Conservation (phyloP, 768 basidiomycete species). For the Panus rudis region DNA sequence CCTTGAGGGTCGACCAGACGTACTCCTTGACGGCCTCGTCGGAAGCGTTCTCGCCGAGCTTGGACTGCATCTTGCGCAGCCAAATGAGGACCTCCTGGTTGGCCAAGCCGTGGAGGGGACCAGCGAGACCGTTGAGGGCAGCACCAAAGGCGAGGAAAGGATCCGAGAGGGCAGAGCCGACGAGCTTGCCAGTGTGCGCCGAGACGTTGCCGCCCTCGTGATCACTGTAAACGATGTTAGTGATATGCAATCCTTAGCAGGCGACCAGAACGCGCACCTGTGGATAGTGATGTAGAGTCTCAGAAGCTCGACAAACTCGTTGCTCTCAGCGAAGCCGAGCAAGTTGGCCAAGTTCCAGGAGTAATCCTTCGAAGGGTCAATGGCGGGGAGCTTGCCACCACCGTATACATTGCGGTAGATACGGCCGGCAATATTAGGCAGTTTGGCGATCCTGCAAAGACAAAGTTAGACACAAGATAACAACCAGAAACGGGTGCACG, state of each 20-base stretch:
- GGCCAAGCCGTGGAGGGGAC: conserved; percentile 92
- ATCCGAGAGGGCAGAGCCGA: conserved; percentile 93
- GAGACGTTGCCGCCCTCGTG: conserved; percentile 99
- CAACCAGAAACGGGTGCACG: conserved; percentile 5
- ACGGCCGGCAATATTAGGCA: conserved; percentile 92
- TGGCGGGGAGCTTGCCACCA: conserved; percentile 78
- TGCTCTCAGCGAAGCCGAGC: conserved; percentile 86
- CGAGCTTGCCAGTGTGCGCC: conserved; percentile 88
- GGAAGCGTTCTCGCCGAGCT: conserved; percentile 78
- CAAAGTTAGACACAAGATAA: not conserved
- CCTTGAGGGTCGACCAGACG: conserved; percentile 90
- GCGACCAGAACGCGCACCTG: conserved; percentile 39
- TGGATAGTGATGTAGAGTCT: conserved; percentile 97
- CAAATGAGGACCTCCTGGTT: conserved; percentile 97
- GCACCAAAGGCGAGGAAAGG: conserved; percentile 95
- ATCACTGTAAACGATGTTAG: conserved; percentile 42
- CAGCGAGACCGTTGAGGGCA: conserved; percentile 92
- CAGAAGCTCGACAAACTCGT: conserved; percentile 87
- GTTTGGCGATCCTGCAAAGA: conserved; percentile 75
- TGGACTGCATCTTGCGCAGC: conserved; percentile 87
- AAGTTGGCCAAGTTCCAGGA: conserved; percentile 84
- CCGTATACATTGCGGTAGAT: conserved; percentile 88
- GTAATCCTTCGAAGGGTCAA: conserved; percentile 82
- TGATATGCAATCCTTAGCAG: not conserved
- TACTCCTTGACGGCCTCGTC: conserved; percentile 90